A percentile compares a stretch with the other conserved stretches of the same genome.
Conservation (phyloP, 257 asterid genomes). For the Catharanthus roseus region DNA sequence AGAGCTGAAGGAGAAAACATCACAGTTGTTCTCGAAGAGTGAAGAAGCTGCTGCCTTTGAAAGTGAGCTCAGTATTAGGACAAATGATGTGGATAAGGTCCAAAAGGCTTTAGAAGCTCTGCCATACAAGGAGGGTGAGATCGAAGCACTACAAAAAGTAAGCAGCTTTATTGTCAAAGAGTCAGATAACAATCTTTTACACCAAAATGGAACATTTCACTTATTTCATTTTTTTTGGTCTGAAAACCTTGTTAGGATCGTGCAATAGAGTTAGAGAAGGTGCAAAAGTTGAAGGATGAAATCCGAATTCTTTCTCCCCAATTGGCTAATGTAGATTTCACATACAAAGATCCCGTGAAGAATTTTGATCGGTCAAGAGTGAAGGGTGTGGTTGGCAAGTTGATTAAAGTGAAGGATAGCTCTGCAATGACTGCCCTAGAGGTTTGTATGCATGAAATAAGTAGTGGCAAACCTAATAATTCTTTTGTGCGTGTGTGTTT, state of each 20-base stretch:
- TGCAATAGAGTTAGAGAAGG: slow-evolving; percentile 52
- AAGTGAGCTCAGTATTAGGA: slow-evolving; percentile 56
- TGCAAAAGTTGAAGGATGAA: slow-evolving; percentile 75
- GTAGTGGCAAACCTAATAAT: not conserved
- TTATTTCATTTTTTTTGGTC: slow-evolving; percentile 17
- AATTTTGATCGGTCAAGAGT: slow-evolving; percentile 84
- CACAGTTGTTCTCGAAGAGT: slow-evolving; percentile 51
- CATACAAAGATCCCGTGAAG: slow-evolving; percentile 64
- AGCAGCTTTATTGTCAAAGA: slow-evolving; percentile 13
- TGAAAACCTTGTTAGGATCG: slow-evolving; percentile 52
- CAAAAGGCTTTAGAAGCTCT: slow-evolving; percentile 61
- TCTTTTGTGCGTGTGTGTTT: not conserved
- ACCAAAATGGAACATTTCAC: slow-evolving; percentile 9
- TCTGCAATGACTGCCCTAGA: slow-evolving; percentile 83
- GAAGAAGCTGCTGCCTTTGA: slow-evolving; percentile 73
- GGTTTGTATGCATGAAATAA: slow-evolving; percentile 38
- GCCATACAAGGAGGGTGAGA: slow-evolving; percentile 63
- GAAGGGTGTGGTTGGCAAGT: slow-evolving; percentile 95
- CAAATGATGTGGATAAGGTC: slow-evolving; percentile 60
- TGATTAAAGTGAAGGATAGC: slow-evolving; percentile 83
- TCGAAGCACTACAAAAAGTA: slow-evolving; percentile 87
- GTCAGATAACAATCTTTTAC: slow-evolving; percentile 5
- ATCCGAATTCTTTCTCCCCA: slow-evolving; percentile 66
- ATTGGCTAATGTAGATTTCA: slow-evolving; percentile 67
- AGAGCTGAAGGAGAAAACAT: slow-evolving; percentile 69